phyloP scores from a whole-genome alignment of 1,284 basidiomycete species.

The Exobasidium cylindrosporum region DNA sequence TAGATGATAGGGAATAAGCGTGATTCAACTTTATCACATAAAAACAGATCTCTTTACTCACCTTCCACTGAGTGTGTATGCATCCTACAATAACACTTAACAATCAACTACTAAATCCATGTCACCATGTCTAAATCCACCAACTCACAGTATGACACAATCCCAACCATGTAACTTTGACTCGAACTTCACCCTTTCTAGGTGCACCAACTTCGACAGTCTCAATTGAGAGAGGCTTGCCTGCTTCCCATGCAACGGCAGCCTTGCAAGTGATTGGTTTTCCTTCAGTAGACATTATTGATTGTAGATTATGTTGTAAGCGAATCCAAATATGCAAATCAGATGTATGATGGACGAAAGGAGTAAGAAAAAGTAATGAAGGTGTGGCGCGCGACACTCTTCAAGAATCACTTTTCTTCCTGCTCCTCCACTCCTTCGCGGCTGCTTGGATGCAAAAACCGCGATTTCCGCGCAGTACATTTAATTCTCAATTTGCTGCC shows the following conservation, averaged over 20 bases:
- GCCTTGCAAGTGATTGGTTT: conserved; percentile 59
- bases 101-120: neutral
- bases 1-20: too few species aligned
- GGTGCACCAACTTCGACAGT: conserved; percentile 91
- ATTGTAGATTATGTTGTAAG: neutral
- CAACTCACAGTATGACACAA: conserved; percentile 79
- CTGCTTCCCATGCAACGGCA: conserved; percentile 93
- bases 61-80: conserved; percentile 93
- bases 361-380: neutral
- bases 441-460: too few species aligned
- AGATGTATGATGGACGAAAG: neutral
- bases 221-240: conserved; percentile 83
- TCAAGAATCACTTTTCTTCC: neutral
- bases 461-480: too few species aligned
- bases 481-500: too few species aligned
- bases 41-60: too few species aligned
- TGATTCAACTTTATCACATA: too few species aligned
- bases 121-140: neutral
- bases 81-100: conserved; percentile 62
- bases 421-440: neutral
- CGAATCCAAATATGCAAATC: too few species aligned
- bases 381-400: neutral
- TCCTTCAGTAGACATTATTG: conserved; percentile 16
- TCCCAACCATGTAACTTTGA: conserved; percentile 87
- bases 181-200: conserved; percentile 82